phyloP scores from a whole-genome alignment of 1,139 yeast species.

The Suhomyces anneliseae region DNA sequence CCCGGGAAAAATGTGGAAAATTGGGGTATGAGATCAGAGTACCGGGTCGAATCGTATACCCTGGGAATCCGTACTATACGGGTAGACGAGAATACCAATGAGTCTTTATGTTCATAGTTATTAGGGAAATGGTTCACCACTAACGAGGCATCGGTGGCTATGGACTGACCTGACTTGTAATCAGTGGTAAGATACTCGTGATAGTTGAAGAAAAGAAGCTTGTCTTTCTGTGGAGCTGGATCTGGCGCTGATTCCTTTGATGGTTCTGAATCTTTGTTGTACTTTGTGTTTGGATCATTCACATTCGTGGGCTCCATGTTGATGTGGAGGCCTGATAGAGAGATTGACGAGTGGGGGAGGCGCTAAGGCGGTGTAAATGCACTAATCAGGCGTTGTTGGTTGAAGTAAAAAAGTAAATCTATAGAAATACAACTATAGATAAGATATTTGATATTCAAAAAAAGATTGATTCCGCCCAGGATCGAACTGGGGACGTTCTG shows the following conservation, averaged over 20 bases:
- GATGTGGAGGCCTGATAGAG: not conserved
- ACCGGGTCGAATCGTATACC: slow-evolving; percentile 29
- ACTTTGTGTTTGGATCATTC: slow-evolving; percentile 18
- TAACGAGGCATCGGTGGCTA: slow-evolving; percentile 26
- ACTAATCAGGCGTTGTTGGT: not conserved
- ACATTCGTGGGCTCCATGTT: not conserved
- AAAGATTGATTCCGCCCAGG: slow-evolving; percentile 92
- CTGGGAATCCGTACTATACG: slow-evolving; percentile 69
- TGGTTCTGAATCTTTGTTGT: not conserved
- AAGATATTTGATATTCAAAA: slow-evolving; percentile 2
- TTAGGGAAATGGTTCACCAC: slow-evolving; percentile 70
- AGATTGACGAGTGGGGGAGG: not conserved
- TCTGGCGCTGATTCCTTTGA: not conserved
- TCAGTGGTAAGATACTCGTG: slow-evolving; percentile 54
- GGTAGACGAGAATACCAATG: slow-evolving; percentile 35
- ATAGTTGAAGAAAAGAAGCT: slow-evolving; percentile 56
- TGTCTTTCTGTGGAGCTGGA: slow-evolving; percentile 5
- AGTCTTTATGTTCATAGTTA: slow-evolving; percentile 31
- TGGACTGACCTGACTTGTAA: slow-evolving; percentile 20
- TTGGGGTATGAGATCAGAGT: slow-evolving; percentile 51
- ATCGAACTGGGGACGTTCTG: slow-evolving; percentile 99
- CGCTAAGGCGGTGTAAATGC: not conserved
- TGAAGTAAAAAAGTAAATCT: not conserved
- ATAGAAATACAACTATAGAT: not conserved
- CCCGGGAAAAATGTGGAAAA: slow-evolving; percentile 65